These are phyloP conservation scores for Pythium pyrilobum DNA, from an alignment of 352 stramenopile species.

Conservation along the genomic window DNA sequence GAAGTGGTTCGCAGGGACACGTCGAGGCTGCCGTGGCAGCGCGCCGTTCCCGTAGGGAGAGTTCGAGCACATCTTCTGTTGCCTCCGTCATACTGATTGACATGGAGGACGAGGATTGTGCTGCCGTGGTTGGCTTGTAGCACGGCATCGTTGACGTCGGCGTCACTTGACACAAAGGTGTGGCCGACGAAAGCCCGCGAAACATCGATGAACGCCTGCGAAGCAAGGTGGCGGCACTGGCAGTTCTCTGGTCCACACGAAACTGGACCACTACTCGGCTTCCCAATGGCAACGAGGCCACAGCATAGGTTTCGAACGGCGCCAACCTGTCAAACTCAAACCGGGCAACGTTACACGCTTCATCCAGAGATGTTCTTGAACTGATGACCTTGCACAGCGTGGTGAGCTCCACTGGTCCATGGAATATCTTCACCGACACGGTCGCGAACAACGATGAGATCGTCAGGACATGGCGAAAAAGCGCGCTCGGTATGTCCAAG, in stretches of 20 bases:
- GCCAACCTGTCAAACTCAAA: conserved; percentile 5
- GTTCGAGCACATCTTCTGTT: background rate
- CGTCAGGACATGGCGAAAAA: no score
- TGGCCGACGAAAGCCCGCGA: background rate
- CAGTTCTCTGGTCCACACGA: background rate
- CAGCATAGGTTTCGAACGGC: background rate
- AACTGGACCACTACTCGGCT: conserved; percentile 7
- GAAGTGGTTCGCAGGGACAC: background rate
- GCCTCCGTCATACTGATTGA: background rate
- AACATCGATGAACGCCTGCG: conserved; percentile 12
- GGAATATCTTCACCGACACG: background rate
- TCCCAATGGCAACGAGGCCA: conserved; percentile 1
- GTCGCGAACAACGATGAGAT: background rate
- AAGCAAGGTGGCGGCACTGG: background rate
- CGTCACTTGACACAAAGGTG: background rate
- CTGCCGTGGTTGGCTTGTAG: no score
- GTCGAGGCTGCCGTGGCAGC: background rate
- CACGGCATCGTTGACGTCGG: no score
- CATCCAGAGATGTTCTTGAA: background rate
- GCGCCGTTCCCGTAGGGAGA: no score
- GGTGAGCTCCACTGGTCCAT: conserved; percentile 1
- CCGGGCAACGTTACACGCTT: background rate
- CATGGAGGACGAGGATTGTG: background rate
- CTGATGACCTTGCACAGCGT: background rate
- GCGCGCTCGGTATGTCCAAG: background rate